Evolutionary conservation across 2,329 filamentous ascomycete genomes (phyloP), one percentile per base, ranked within the genome.

Genomic region (Hirsutella rhossiliensis): DNA sequence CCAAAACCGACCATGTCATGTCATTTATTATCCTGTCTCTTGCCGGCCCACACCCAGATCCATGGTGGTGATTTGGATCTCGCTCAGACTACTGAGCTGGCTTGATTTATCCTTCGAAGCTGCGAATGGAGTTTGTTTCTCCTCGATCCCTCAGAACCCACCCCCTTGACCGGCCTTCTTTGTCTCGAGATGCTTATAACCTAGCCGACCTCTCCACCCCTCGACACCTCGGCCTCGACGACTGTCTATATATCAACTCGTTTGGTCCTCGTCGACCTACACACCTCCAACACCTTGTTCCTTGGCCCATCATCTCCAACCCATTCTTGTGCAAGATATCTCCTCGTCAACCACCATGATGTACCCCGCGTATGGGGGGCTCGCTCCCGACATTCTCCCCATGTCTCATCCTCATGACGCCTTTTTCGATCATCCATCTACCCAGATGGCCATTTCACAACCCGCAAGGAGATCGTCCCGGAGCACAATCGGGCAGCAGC

Each of bases 371-470:
- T 58, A 51, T 38, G 52, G 54, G 41, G 50, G 48, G 38, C 53
- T 55, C 38, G 50, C 52, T 38, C 50, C 55, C 23, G 54, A 53
- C 29, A 48, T 48, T 13, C 50, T 61, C 11, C 59, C 58, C 3
- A 29, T 50, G 12, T 47, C 55, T 37, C 53, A 56, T 45, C 29
- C 49, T 18, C 54, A 58, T 43, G 69, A 73, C 47, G 59, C 62
- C 41, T 64, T 73, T 41, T 52, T 74, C 44, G 71, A 77, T 52
- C 72, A 75, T 47, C 59, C 73, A 30, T 69, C 70, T 23, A 69
- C 64, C 48, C 75, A 79, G 48, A 68, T 73, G 54, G 61, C 67
- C 43, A 56, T 65, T 34, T 67, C 69, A 31, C 69, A 72, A 45
- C 59, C 66, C 27, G 59, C 66, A 34, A 67, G 72, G 40, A 66